A percentile compares a stretch with the other conserved stretches of the same genome.
phyloP scores from a whole-genome alignment of 305 asterid species.

The Withania somnifera region DNA sequence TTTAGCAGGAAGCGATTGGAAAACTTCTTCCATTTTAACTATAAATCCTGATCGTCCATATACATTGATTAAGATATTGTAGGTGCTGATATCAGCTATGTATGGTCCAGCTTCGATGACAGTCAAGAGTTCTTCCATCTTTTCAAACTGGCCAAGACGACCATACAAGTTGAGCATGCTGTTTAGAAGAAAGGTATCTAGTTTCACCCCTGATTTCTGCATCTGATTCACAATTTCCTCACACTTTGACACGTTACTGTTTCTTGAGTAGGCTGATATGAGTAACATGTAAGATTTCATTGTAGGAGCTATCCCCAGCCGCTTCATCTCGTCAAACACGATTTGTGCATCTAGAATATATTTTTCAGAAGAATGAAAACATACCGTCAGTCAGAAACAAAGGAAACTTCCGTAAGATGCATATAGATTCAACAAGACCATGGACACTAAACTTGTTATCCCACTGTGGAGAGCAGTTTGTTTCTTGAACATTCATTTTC shows the following conservation, averaged over 20 bases:
- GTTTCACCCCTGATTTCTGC: slow-evolving; percentile 42
- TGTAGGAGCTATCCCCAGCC: slow-evolving; percentile 57
- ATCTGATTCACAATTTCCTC: slow-evolving; percentile 54
- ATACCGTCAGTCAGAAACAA: background rate
- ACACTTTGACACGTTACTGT: slow-evolving; percentile 43
- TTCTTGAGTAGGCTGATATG: slow-evolving; percentile 64
- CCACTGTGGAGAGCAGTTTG: background rate
- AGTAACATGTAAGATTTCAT: slow-evolving; percentile 81
- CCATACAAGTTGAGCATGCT: slow-evolving; percentile 77
- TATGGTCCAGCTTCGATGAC: slow-evolving; percentile 43
- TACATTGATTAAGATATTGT: slow-evolving; percentile 61
- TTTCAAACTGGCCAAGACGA: slow-evolving; percentile 55
- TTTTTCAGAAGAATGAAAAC: background rate
- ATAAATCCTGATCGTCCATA: slow-evolving; percentile 65
- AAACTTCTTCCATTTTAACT: slow-evolving; percentile 63
- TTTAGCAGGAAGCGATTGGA: slow-evolving; percentile 31
- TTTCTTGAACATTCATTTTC: background rate
- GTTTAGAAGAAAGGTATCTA: slow-evolving; percentile 61
- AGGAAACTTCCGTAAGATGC: background rate
- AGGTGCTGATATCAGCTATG: slow-evolving; percentile 59
- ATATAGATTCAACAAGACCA: background rate
- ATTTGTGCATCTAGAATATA: slow-evolving; percentile 51
- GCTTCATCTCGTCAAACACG: slow-evolving; percentile 66
- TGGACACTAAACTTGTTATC: too few relatives aligned
- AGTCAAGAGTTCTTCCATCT: slow-evolving; percentile 56